Evolutionary conservation across 1,284 basidiomycete species (phyloP).

Genomic region (Takashimella koratensis): DNA sequence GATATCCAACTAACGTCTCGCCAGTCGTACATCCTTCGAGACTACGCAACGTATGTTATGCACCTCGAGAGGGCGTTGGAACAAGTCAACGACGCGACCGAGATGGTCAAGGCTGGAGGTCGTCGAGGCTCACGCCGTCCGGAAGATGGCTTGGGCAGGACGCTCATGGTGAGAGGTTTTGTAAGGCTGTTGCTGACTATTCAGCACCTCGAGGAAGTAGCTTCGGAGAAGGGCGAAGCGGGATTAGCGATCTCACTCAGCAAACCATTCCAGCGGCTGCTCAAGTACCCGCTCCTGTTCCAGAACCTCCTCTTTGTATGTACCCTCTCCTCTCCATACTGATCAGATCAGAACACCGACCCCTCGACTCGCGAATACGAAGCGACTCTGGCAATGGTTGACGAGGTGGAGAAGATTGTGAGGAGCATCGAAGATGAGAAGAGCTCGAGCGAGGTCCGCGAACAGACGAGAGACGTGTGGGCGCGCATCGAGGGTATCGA

Average conservation of each 20-base stretch:
- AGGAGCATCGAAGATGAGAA: conserved; percentile 97
- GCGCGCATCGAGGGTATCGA: conserved; percentile 94
- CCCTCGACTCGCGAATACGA: conserved; percentile 97
- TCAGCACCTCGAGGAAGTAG: conserved; percentile 67
- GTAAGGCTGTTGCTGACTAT: conserved; percentile 5
- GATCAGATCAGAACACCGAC: conserved; percentile 63
- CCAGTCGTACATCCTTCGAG: conserved; percentile 84
- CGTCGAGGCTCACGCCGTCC: conserved; percentile 16
- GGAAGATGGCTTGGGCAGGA: conserved; percentile 60
- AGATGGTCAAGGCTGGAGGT: conserved; percentile 54
- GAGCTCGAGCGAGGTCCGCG: conserved; percentile 89
- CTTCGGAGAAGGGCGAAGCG: conserved; percentile 82
- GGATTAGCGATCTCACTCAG: conserved; percentile 89
- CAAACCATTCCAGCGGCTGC: conserved; percentile 92
- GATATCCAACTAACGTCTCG: too few species aligned
- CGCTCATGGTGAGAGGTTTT: conserved; percentile 52
- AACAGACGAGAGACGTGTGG: conserved; percentile 88
- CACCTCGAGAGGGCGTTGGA: conserved; percentile 84
- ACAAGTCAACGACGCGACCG: conserved; percentile 74
- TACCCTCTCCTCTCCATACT: not conserved
- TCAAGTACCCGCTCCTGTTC: conserved; percentile 96
- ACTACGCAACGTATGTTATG: conserved; percentile 86
- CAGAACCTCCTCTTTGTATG: conserved; percentile 85
- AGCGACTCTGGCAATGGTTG: conserved; percentile 90
- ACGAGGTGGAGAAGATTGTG: conserved; percentile 92